Evolutionary conservation across 306 rosid genomes (phyloP), one percentile per base, ranked within the genome.

Genomic region (Alnus glutinosa): DNA sequence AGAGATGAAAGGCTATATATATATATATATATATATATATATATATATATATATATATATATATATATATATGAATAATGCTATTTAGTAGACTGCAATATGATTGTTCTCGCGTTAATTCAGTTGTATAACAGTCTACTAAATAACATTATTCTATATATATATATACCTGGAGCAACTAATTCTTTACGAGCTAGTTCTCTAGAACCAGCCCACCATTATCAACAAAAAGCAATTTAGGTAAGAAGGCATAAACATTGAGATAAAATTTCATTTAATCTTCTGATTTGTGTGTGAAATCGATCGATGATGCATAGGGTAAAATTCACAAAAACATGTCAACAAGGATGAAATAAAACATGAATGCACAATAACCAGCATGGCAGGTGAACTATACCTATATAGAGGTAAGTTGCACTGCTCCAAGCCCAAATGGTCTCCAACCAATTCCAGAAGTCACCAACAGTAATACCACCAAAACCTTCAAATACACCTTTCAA

Each of bases 341-440:
- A 92, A 88, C 89, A 89, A 78, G 63, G 89, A 85, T 91, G 97
- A 80, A 91, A 77, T 52, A 93, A 82, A 81, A 93, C 83, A 77
- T 87, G 83, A 78, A 89, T 75, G 76, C 98, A 95, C 51, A 95
- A 83, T 37, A 86, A 85, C 98, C 97, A 95, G 88, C 97, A 95
- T 77, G 98, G 98, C 46, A 95, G 85, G 85, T 95, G 93, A 85
- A 95, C 83, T 85, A 91, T 81, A 76, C 92, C 93, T 18, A 92
- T 78, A 69, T 82, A 95, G 50, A 95, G 92, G 86, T 93, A 95
- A 78, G 98, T 91, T 23, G 97, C 98, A 86, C 98, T 92, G 73
- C 87, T 95, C 98, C 98, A 95, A 55, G 87, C 83, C 98, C 98
- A 95, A 66, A 95, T 97, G 75, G 94, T 88, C 85, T 91, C 97